Conservation (phyloP, 345 rosid species). For the Trapa incisa region DNA sequence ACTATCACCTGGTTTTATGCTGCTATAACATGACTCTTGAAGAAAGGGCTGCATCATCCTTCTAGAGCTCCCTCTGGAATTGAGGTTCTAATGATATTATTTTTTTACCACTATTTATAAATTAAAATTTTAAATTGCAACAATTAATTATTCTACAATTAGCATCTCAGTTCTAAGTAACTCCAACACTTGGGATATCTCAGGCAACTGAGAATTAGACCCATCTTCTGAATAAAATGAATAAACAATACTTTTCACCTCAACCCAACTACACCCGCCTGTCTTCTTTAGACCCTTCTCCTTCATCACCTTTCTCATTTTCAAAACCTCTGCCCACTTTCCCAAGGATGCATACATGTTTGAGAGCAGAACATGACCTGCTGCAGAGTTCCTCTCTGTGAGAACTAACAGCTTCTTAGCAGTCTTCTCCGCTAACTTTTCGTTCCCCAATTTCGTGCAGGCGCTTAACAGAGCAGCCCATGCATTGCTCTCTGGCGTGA, state of each 20-base stretch:
- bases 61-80: not conserved
- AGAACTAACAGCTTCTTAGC: slow-evolving; percentile 28
- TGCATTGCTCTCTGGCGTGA: slow-evolving; percentile 33
- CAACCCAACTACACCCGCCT: slow-evolving; percentile 46
- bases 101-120: too few species aligned
- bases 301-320: slow-evolving; percentile 36
- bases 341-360: slow-evolving; percentile 52
- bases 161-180: slow-evolving; percentile 32
- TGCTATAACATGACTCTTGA: not conserved
- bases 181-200: slow-evolving; percentile 25
- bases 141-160: not conserved
- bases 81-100: not conserved
- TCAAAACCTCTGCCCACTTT: slow-evolving; percentile 38
- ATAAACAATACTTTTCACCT: slow-evolving; percentile 28
- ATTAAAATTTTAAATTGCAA: too few species aligned
- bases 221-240: slow-evolving; percentile 36
- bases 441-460: slow-evolving; percentile 32
- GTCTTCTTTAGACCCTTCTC: slow-evolving; percentile 41
- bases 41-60: not conserved
- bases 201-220: slow-evolving; percentile 19
- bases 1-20: not conserved
- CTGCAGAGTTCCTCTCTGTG: slow-evolving; percentile 21
- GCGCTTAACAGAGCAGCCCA: slow-evolving; percentile 43
- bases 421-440: slow-evolving; percentile 33
- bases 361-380: slow-evolving; percentile 35